Evolutionary conservation across 768 basidiomycete species (phyloP).

Genomic region (Gymnopilus junonius): DNA sequence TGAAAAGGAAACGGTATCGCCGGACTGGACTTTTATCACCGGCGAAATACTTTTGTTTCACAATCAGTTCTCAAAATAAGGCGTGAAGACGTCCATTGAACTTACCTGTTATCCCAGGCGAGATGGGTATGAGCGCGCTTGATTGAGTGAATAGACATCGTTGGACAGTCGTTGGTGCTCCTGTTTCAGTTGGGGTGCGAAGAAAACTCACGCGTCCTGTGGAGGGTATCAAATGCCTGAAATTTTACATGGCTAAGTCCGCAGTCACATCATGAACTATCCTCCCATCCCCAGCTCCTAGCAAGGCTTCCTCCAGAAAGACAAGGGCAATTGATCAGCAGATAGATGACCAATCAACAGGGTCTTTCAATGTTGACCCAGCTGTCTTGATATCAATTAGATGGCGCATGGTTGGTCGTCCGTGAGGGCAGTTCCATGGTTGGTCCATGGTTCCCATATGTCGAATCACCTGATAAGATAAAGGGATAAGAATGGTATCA

Average conservation of each 20-base stretch:
- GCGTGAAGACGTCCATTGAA: background rate
- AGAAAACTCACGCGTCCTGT: constrained; percentile 6
- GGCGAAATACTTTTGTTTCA: constrained; percentile 50
- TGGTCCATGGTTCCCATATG: constrained; percentile 88
- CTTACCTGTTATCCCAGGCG: constrained; percentile 64
- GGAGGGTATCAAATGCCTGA: background rate
- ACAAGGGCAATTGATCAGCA: background rate
- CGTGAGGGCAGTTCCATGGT: constrained; percentile 91
- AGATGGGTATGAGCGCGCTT: constrained; percentile 57
- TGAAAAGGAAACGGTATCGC: constrained; percentile 58
- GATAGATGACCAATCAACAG: constrained; percentile 42
- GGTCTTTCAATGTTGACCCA: constrained; percentile 18
- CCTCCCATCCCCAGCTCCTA: background rate
- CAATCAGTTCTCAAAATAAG: background rate
- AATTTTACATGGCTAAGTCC: constrained; percentile 12
- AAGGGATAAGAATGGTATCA: constrained; percentile 5
- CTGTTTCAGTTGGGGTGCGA: background rate
- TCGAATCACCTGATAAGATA: constrained; percentile 58
- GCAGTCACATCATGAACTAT: constrained; percentile 10
- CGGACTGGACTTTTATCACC: constrained; percentile 51
- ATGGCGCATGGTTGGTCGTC: constrained; percentile 83
- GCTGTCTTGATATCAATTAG: constrained; percentile 53
- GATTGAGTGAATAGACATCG: constrained; percentile 54
- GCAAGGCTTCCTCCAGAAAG: background rate
- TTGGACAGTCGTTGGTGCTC: constrained; percentile 16